These are phyloP conservation scores for Podila clonocystis DNA, from an alignment of 192 early-diverging fungal species.

Conservation along the genomic window DNA sequence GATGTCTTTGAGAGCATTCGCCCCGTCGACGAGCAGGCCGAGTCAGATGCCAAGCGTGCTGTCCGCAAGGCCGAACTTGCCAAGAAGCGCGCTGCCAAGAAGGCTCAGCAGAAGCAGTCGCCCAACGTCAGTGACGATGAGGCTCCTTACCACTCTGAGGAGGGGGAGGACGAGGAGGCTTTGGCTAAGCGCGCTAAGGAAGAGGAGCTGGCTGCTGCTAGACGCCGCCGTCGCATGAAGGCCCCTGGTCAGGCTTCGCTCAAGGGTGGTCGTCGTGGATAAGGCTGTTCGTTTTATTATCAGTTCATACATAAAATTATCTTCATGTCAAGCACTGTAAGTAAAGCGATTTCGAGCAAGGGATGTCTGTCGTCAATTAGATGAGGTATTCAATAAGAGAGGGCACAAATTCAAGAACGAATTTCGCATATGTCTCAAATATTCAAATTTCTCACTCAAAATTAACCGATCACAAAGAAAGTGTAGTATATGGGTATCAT, in stretches of 20 bases:
- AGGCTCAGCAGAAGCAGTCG: conserved; percentile 32
- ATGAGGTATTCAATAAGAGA: too few relatives aligned
- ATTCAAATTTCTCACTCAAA: too few relatives aligned
- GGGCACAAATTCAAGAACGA: too few relatives aligned
- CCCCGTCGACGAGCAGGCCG: conserved; percentile 30
- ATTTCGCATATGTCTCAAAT: too few relatives aligned
- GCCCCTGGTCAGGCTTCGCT: conserved; percentile 49
- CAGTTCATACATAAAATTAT: too few relatives aligned
- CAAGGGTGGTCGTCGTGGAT: conserved; percentile 47
- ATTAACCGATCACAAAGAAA: conserved; percentile 1
- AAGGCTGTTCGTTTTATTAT: neutral
- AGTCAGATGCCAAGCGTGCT: conserved; percentile 32
- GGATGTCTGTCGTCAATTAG: too few relatives aligned
- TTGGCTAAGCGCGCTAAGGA: conserved; percentile 41
- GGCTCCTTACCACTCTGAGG: conserved; percentile 4
- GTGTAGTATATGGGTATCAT: conserved; percentile 57
- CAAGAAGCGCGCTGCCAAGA: conserved; percentile 43
- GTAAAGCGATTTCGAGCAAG: too few relatives aligned
- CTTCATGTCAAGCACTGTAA: too few relatives aligned
- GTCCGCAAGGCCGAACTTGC: conserved; percentile 37
- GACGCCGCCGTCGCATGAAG: conserved; percentile 50
- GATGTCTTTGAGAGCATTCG: conserved; percentile 40
- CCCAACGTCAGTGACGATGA: conserved; percentile 40
- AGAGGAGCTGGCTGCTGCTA: conserved; percentile 48
- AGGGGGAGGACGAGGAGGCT: conserved; percentile 20